Evolutionary conservation across 2,329 filamentous ascomycete species (phyloP).

Genomic region (Colletotrichum truncatum): DNA sequence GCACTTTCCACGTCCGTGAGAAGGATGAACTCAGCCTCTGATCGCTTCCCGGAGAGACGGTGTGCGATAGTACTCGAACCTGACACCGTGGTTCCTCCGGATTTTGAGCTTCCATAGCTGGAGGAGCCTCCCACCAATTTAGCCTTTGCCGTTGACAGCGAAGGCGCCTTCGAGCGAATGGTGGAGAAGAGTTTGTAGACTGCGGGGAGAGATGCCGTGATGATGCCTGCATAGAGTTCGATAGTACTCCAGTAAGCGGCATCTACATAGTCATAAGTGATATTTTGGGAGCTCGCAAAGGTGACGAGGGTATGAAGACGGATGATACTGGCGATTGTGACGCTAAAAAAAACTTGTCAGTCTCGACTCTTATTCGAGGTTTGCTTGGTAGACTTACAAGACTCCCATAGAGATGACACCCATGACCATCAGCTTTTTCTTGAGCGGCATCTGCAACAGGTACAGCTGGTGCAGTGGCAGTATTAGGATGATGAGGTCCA

Average conservation of each 20-base stretch:
- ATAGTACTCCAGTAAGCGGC: slow-evolving; percentile 27
- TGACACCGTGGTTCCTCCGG: neutral
- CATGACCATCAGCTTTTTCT: slow-evolving; percentile 31
- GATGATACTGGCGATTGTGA: slow-evolving; percentile 10
- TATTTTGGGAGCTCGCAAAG: slow-evolving; percentile 5
- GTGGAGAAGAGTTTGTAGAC: slow-evolving; percentile 1
- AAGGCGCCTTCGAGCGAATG: neutral
- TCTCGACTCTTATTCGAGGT: rapidly evolving
- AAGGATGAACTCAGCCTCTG: neutral
- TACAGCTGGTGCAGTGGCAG: slow-evolving; percentile 31
- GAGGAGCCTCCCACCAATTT: neutral
- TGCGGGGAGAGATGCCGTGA: slow-evolving; percentile 11
- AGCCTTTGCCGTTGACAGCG: too few relatives aligned
- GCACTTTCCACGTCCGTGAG: slow-evolving; percentile 1
- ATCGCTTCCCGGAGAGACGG: neutral
- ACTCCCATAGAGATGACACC: slow-evolving; percentile 34
- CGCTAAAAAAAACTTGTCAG: neutral
- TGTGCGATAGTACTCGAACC: neutral
- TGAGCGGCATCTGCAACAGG: slow-evolving; percentile 30
- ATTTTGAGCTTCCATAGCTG: neutral
- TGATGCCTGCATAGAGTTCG: slow-evolving; percentile 12
- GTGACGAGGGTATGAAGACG: slow-evolving; percentile 4
- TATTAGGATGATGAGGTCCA: slow-evolving; percentile 33
- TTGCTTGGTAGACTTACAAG: slow-evolving; percentile 26
- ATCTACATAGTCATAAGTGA: slow-evolving; percentile 5